phyloP scores from a whole-genome alignment of 768 basidiomycete species.

The Termitomyces sp. region DNA sequence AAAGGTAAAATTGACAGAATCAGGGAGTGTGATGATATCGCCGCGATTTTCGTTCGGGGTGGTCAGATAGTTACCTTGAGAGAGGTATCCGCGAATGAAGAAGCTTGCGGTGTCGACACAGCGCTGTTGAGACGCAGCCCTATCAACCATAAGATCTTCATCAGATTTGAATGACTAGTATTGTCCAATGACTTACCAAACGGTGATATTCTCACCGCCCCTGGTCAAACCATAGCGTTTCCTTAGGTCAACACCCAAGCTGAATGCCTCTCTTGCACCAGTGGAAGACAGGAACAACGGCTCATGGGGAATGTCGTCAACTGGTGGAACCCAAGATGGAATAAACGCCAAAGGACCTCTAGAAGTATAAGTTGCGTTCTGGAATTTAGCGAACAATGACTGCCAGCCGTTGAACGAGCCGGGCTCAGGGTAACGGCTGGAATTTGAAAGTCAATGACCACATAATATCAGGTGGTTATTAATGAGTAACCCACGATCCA shows the following conservation, averaged over 20 bases:
- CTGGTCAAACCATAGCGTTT: conserved; percentile 35
- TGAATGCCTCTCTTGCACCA: conserved; percentile 36
- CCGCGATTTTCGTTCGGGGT: conserved; percentile 28
- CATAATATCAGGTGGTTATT: background rate
- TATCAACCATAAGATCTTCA: conserved; percentile 6
- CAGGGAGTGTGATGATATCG: conserved; percentile 30
- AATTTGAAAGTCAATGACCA: background rate
- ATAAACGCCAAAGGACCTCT: conserved; percentile 35
- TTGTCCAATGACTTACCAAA: conserved; percentile 29
- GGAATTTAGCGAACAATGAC: conserved; percentile 32
- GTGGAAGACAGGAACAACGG: conserved; percentile 35
- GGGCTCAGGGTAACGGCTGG: conserved; percentile 38
- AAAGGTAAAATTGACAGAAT: conserved; percentile 37
- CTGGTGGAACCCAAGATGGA: conserved; percentile 35
- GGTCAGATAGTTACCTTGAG: conserved; percentile 35
- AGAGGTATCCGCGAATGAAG: conserved; percentile 38
- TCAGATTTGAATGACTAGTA: background rate
- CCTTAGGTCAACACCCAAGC: conserved; percentile 34
- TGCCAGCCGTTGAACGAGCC: conserved; percentile 37
- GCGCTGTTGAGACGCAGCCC: conserved; percentile 40
- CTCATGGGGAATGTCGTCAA: conserved; percentile 35
- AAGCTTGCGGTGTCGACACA: conserved; percentile 36
- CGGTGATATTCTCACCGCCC: conserved; percentile 37
- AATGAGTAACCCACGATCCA: conserved; percentile 28
- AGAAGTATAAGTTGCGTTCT: conserved; percentile 35